These are phyloP conservation scores for Backusella liffmaniae DNA, from an alignment of 192 early-diverging fungal genomes.

Conservation along the genomic window DNA sequence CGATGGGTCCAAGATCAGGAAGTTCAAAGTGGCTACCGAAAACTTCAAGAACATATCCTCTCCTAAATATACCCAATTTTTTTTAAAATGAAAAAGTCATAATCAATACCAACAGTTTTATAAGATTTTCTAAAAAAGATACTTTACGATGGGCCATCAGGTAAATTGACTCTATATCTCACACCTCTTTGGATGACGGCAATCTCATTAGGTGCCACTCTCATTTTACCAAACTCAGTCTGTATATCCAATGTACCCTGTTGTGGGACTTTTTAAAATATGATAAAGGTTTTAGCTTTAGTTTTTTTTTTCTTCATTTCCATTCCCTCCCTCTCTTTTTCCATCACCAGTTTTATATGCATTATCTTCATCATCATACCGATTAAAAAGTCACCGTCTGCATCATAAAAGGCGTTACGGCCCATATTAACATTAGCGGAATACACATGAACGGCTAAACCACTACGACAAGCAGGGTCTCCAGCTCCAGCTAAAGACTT, in stretches of 20 bases:
- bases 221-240: conserved; percentile 87
- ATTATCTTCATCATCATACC: conserved; percentile 41
- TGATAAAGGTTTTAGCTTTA: background rate
- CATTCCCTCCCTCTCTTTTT: background rate
- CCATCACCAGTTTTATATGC: background rate
- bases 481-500: conserved; percentile 86
- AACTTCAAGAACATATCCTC: conserved; percentile 91
- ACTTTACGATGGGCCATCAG: conserved; percentile 69
- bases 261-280: conserved; percentile 72
- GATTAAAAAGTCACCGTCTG: conserved; percentile 92
- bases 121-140: background rate
- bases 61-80: conserved; percentile 32
- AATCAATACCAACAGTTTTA: background rate
- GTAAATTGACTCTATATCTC: conserved; percentile 76
- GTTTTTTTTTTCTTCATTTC: background rate
- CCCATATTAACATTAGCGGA: conserved; percentile 76
- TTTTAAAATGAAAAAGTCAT: background rate
- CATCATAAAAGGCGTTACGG: conserved; percentile 76
- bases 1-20: conserved; percentile 94
- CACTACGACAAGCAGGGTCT: conserved; percentile 69
- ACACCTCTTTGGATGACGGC: conserved; percentile 92
- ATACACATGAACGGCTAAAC: conserved; percentile 87
- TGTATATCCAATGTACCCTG: conserved; percentile 84
- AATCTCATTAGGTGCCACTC: conserved; percentile 88
- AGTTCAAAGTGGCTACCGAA: conserved; percentile 91